Percentiles rank a stretch among this genome's conserved stretches.
Conservation (phyloP, 129 eudicot genomes). For the Chrysanthemum makinoi region DNA sequence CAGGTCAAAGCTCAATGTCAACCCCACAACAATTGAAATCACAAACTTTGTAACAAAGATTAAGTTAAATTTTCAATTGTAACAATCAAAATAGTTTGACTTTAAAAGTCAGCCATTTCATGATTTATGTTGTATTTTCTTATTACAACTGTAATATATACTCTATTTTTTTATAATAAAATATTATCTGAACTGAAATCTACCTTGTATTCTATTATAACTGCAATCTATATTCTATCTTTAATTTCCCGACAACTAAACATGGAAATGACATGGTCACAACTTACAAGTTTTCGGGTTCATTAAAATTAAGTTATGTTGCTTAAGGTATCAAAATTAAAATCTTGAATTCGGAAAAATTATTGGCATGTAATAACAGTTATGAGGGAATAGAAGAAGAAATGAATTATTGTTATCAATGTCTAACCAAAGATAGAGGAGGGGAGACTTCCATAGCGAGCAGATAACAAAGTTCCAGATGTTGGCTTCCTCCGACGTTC, state of each 20-base stretch:
- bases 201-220: too few species aligned
- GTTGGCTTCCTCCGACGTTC: slow-evolving; percentile 96
- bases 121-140: not conserved
- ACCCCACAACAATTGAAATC: not conserved
- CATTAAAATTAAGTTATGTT: not conserved
- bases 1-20: not conserved
- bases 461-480: slow-evolving; percentile 58
- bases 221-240: not conserved
- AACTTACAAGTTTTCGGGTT: not conserved
- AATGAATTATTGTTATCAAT: not conserved
- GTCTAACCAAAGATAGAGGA: slow-evolving; percentile 62
- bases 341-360: not conserved
- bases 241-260: not conserved
- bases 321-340: not conserved
- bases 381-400: not conserved
- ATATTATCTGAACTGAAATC: too few species aligned
- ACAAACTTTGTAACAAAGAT: not conserved
- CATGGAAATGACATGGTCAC: too few species aligned
- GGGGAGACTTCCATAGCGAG: slow-evolving; percentile 64
- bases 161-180: too few species aligned
- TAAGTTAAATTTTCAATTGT: not conserved
- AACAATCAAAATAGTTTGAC: not conserved
- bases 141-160: not conserved
- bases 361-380: not conserved
- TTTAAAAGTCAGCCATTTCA: not conserved